Base-by-base conservation (phyloP, 2,329 filamentous ascomycete species). In the Penicillium palitans region DNA sequence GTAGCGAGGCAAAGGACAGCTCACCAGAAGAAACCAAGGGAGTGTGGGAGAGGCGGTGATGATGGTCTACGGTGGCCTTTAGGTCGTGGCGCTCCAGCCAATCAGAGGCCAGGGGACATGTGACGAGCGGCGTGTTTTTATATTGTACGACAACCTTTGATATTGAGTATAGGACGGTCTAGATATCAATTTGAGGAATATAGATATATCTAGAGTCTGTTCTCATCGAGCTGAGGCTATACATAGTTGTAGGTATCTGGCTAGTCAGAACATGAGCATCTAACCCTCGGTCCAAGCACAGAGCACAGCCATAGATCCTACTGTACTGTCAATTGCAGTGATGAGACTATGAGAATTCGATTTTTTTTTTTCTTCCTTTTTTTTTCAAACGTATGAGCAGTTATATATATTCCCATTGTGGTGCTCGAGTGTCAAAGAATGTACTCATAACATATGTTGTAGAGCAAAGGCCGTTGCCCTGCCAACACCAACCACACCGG, bases 41-140 rank as follows among this genome's bases (percentile, higher is more conserved):
- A 58, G 55, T 58, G 55, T 58, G 55, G 42, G 60, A 66, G 64
- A 63, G 62, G 66, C 64, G 64, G 65, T 67, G 65, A 67, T 70
- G 70, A 66, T 69, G 70, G 70, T 70, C 66, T 72, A 74, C 68
- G 71, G 73, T 75, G 72, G 73, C 73, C 73, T 74, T 73, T 67
- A 64, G 63, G 60, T 64, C 72, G 71, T 62, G 66, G 64, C 62
- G 46, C 61, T 51, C 53, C 65, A 60, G 61, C 73, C 73, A 75
- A 75, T 75, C 72, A 75, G 60, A 60, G 56, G 51, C 55, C 65
- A 44, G 29, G 10, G 64, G 56, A 55, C 63, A 64, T 52, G 59
- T 58, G 50, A 66, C 55, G 44, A 58, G 53, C 19, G 29, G 44
- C 24, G 31, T 49, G 31, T 45, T 41, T 52, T 45, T n/a, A 52